Base-by-base conservation (phyloP, 352 stramenopile species). In the Pythium utonaiense region DNA sequence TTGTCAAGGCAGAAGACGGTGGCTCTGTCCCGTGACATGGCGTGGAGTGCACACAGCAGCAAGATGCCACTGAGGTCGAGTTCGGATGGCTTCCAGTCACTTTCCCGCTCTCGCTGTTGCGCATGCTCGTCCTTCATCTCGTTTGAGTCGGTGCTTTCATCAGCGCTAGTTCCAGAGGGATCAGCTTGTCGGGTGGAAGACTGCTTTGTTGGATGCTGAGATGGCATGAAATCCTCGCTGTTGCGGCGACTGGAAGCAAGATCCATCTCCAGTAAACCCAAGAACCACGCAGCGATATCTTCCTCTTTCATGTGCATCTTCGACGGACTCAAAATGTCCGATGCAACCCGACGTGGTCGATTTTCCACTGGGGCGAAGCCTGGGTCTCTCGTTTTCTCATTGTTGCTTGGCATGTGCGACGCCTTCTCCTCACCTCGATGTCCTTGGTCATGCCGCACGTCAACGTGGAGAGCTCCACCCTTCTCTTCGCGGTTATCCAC, bases 1-100 rank as follows among this genome's bases (percentile, higher is more conserved):
- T 80, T 92, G 59, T 95, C 86, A 33, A 95, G 74, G 41, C 78
- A 91, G 41, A 95, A 87, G 1, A 95, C 67, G 0, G 81, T 88
- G 10, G 73, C 71, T 14, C 73, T 69, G 25, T 89, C 70, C 9
- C 84, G 83, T 2, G 82, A 91, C 60, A 95, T 88, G 3, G 82
- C 84, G 31, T 93, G 74, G 9, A 95, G 68, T 8, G 78, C 80
- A 53, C 80, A 93, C 1, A 95, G 71, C 45, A 95, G 51, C 7
- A 95, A 60, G 47, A 93, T 86, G 3, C 86, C 86, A 13, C 80
- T 86, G 12, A 86, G 57, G 52, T 95, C 86, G 3, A 95, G 60
- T 28, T 87, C 78, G 0, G 55, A 69, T 5, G 83, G 83, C 44
- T 60, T 78, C 80, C 80, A 90, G 30, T 88, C 78, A 19, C 52